phyloP scores from a whole-genome alignment of 176 grass and related monocot species.

The Oryza glaberrima region DNA sequence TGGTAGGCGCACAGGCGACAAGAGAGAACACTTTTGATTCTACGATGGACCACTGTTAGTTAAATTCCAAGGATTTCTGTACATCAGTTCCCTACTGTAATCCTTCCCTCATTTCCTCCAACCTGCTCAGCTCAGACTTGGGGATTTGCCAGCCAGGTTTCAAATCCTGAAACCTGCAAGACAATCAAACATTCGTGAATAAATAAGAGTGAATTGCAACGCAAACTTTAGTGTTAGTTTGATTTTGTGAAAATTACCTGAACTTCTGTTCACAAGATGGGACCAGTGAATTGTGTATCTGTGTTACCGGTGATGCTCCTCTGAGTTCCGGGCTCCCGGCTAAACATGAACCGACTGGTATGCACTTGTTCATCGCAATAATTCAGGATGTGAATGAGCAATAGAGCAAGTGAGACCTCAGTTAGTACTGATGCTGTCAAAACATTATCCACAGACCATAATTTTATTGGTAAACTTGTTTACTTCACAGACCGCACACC shows the following conservation, averaged over 20 bases:
- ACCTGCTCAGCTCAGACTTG: background rate
- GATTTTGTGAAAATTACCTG: constrained; percentile 29
- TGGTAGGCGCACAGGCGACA: background rate
- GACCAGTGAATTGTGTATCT: background rate
- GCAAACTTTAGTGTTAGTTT: background rate
- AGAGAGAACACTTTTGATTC: background rate
- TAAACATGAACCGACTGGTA: background rate
- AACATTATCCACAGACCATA: constrained; percentile 24
- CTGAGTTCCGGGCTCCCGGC: background rate
- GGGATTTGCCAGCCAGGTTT: background rate
- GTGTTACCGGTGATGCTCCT: background rate
- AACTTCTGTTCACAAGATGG: background rate
- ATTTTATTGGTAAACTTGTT: constrained; percentile 21
- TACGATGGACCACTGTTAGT: constrained; percentile 4
- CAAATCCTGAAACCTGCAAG: constrained; percentile 23
- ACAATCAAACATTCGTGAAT: background rate
- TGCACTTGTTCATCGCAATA: constrained; percentile 3
- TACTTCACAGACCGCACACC: constrained; percentile 77
- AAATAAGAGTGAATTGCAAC: background rate
- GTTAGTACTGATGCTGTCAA: constrained; percentile 23
- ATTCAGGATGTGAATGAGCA: background rate
- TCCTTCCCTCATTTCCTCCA: background rate
- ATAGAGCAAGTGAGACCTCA: background rate
- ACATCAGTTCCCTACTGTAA: background rate
- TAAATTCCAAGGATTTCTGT: background rate